Evolutionary conservation across 1,284 basidiomycete genomes (phyloP).

Genomic region (Cutaneotrichosporon cyanovorans): DNA sequence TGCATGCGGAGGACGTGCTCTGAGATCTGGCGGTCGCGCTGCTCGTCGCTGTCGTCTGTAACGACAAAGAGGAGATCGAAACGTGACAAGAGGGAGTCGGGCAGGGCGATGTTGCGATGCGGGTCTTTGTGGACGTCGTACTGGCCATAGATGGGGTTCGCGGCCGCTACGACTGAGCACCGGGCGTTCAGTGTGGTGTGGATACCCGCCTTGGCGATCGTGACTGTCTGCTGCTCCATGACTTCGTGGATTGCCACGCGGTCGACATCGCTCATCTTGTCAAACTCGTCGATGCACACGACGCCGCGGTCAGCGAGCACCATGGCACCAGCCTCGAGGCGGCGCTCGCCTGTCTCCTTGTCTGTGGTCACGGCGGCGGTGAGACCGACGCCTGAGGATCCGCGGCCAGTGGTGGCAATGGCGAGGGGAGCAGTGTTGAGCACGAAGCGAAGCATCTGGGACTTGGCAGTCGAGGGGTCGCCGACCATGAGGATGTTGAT

Average conservation of each 20-base stretch:
- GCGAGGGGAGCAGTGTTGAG: conserved; percentile 93
- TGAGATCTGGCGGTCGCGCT: conserved; percentile 85
- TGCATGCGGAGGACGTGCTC: conserved; percentile 98
- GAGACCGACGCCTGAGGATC: conserved; percentile 95
- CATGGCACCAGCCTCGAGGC: conserved; percentile 98
- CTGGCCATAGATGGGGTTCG: conserved; percentile 97
- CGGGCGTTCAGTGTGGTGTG: conserved; percentile 97
- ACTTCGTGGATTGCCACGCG: conserved; percentile 99
- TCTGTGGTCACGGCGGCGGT: conserved; percentile 99
- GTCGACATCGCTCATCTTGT: conserved; percentile 99
- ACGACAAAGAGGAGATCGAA: conserved; percentile 98
- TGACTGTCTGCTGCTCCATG: conserved; percentile 99
- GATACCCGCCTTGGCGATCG: conserved; percentile 98
- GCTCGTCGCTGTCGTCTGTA: conserved; percentile 95
- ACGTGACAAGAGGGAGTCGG: conserved; percentile 95
- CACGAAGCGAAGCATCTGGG: conserved; percentile 92
- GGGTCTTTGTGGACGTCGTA: conserved; percentile 99
- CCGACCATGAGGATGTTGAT: conserved; percentile 99
- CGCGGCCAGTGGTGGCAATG: conserved; percentile 95
- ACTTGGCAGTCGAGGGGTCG: conserved; percentile 96
- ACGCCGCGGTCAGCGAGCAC: conserved; percentile 98
- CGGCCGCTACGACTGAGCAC: conserved; percentile 95
- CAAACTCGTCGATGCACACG: conserved; percentile 99
- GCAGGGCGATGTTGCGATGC: conserved; percentile 95
- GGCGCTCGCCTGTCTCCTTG: conserved; percentile 86